Percentiles rank a stretch among this genome's conserved stretches.
These are phyloP conservation scores for Corynespora cassiicola DNA, from an alignment of 2,329 filamentous ascomycete genomes.

Conservation along the genomic window DNA sequence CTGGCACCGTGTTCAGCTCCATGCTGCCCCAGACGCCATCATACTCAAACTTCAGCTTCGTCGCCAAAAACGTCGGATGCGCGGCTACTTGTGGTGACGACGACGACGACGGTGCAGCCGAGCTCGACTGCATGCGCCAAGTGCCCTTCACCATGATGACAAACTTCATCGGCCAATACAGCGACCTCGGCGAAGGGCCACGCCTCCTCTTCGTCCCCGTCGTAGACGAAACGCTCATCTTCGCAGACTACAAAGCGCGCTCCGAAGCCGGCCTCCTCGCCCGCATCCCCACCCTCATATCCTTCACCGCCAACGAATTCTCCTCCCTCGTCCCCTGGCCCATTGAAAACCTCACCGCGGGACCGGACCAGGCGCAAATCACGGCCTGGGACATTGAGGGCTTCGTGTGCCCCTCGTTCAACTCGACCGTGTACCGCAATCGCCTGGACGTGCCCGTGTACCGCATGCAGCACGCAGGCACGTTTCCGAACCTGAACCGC, in stretches of 20 bases:
- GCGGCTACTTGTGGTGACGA: not conserved
- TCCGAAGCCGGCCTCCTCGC: constrained; percentile 13
- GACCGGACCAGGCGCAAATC: constrained; percentile 6
- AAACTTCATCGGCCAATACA: constrained; percentile 39
- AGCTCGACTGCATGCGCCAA: constrained; percentile 44
- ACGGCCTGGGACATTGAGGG: not conserved
- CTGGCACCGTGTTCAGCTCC: constrained; percentile 10
- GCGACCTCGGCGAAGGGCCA: constrained; percentile 24
- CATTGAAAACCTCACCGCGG: constrained; percentile 8
- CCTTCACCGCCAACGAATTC: constrained; percentile 18
- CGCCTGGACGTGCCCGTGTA: constrained; percentile 13
- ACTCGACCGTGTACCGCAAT: constrained; percentile 14
- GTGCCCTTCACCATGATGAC: constrained; percentile 30
- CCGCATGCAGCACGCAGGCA: constrained; percentile 17
- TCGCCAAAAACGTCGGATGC: constrained; percentile 15
- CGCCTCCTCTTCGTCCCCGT: constrained; percentile 26
- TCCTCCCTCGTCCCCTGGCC: constrained; percentile 15
- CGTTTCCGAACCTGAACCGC: constrained; percentile 15
- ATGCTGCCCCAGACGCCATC: not conserved
- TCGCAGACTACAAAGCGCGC: constrained; percentile 24
- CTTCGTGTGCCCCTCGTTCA: constrained; percentile 18
- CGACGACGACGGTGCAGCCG: constrained; percentile 8
- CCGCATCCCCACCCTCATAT: constrained; percentile 16
- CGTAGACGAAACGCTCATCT: constrained; percentile 23
- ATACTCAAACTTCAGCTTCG: constrained; percentile 17